Conservation (phyloP, 2,329 filamentous ascomycete species). For the Chlorencoelia australis region DNA sequence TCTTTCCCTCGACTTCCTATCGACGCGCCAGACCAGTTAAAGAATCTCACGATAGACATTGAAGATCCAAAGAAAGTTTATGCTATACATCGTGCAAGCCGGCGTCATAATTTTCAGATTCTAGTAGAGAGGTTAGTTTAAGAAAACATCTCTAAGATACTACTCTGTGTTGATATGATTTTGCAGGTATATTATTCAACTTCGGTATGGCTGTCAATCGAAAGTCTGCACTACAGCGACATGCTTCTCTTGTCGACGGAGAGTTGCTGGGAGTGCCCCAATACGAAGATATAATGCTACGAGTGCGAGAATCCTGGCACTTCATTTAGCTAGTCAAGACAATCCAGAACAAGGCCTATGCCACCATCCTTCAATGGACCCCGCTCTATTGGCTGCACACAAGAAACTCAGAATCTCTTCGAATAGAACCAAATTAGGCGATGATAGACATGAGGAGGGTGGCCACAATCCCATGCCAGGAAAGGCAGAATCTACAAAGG, state of each 20-base stretch:
- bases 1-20: slow-evolving; percentile 48
- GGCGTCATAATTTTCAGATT: slow-evolving; percentile 54
- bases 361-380: slow-evolving; percentile 24
- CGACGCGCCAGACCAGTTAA: slow-evolving; percentile 50
- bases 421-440: no score
- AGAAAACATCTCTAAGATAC: no score
- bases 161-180: slow-evolving; percentile 7
- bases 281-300: slow-evolving; percentile 70
- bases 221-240: slow-evolving; percentile 62
- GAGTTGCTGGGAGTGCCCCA: slow-evolving; percentile 55
- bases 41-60: slow-evolving; percentile 44
- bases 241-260: slow-evolving; percentile 69
- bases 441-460: no score
- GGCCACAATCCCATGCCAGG: no score
- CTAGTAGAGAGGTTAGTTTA: slow-evolving; percentile 52
- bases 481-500: no score
- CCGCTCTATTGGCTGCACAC: no score
- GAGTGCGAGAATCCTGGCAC: slow-evolving; percentile 71
- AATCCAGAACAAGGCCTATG: slow-evolving; percentile 65
- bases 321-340: slow-evolving; percentile 71
- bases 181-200: slow-evolving; percentile 66
- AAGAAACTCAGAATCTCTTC: no score
- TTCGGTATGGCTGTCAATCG: slow-evolving; percentile 70
- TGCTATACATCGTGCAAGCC: slow-evolving; percentile 47
- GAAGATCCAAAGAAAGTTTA: slow-evolving; percentile 53